phyloP scores from a whole-genome alignment of 2,329 filamentous ascomycete genomes.

The Cadophora sp. region DNA sequence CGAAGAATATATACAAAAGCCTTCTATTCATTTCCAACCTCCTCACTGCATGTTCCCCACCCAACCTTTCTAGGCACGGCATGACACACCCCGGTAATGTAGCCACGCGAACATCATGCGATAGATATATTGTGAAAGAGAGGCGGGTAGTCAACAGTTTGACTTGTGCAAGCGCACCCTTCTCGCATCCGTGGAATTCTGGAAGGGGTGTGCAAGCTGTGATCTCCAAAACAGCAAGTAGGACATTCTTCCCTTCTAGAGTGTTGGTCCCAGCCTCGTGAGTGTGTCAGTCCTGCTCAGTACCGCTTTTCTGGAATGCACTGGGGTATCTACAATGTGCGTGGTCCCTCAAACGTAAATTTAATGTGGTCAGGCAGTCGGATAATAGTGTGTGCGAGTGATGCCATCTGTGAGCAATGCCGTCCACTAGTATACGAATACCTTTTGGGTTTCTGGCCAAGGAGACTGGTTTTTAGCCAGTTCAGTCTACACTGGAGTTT shows the following conservation, averaged over 20 bases:
- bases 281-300: constrained; percentile 11
- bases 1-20: constrained; percentile 28
- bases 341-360: constrained; percentile 24
- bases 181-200: constrained; percentile 27
- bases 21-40: constrained; percentile 28
- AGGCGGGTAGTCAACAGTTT: constrained; percentile 30
- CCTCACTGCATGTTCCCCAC: constrained; percentile 34
- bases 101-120: constrained; percentile 30
- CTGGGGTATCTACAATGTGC: constrained; percentile 8
- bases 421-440: too few relatives aligned
- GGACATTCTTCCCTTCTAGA: constrained; percentile 21
- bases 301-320: constrained; percentile 30
- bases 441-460: too few relatives aligned
- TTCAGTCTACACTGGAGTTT: too few relatives aligned
- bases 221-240: constrained; percentile 6
- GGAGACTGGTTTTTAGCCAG: too few relatives aligned
- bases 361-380: constrained; percentile 30
- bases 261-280: constrained; percentile 17
- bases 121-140: constrained; percentile 31
- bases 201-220: constrained; percentile 7
- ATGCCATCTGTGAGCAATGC: constrained; percentile 27
- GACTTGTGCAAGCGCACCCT: constrained; percentile 32
- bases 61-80: constrained; percentile 32
- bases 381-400: constrained; percentile 30
- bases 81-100: constrained; percentile 32